phyloP scores from a whole-genome alignment of 1,139 yeast genomes.

The Eremothecium sinecaudum region DNA sequence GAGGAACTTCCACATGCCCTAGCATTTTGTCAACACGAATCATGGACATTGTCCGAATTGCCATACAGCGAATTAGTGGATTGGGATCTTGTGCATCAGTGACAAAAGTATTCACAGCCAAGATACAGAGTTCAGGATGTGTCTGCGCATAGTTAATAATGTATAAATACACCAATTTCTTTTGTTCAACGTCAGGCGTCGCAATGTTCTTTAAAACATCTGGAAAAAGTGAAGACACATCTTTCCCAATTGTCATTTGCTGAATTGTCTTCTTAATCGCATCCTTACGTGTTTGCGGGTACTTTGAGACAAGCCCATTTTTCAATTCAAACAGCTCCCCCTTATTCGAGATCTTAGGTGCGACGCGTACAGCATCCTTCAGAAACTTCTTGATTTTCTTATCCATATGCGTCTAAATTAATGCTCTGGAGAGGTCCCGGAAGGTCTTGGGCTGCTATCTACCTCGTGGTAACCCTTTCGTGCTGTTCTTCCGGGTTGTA shows the following conservation, averaged over 20 bases:
- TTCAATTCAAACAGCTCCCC: slow-evolving; percentile 86
- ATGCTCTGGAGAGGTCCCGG: too few species aligned
- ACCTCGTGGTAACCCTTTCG: too few species aligned
- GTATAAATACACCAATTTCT: slow-evolving; percentile 88
- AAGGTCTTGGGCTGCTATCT: too few species aligned
- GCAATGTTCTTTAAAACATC: slow-evolving; percentile 95
- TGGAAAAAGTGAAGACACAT: slow-evolving; percentile 88
- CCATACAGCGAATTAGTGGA: slow-evolving; percentile 90
- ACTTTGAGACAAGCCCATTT: slow-evolving; percentile 87
- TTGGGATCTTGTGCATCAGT: slow-evolving; percentile 95
- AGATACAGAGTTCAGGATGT: slow-evolving; percentile 88
- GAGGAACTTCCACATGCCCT: slow-evolving; percentile 87
- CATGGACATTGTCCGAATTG: slow-evolving; percentile 98
- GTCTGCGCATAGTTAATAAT: slow-evolving; percentile 95
- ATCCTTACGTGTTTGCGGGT: slow-evolving; percentile 88
- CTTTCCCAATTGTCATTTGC: slow-evolving; percentile 99
- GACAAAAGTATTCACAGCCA: slow-evolving; percentile 96
- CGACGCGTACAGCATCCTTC: slow-evolving; percentile 30
- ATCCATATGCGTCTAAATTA: too few species aligned
- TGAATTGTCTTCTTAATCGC: slow-evolving; percentile 95
- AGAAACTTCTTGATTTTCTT: slow-evolving; percentile 30
- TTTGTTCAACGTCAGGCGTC: slow-evolving; percentile 92
- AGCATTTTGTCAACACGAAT: slow-evolving; percentile 91
- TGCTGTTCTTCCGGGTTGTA: too few species aligned
- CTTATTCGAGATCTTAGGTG: slow-evolving; percentile 31